These are phyloP conservation scores for Sporobolus alterniflorus DNA, from an alignment of 202 grass and related monocot genomes.

Conservation along the genomic window DNA sequence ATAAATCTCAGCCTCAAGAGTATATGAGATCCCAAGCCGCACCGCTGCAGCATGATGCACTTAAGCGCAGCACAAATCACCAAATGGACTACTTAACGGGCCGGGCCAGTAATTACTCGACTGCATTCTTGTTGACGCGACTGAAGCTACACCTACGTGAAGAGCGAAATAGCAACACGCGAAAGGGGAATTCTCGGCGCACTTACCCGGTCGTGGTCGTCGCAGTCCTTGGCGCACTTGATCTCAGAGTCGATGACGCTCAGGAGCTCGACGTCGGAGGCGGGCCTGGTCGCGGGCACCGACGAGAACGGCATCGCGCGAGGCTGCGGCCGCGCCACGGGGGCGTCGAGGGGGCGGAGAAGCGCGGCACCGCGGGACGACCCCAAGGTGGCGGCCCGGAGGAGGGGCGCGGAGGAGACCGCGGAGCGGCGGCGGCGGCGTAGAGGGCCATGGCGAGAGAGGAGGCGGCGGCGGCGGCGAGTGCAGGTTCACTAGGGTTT, in stretches of 20 bases:
- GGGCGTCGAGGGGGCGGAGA: constrained; percentile 34
- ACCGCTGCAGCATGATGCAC: background rate
- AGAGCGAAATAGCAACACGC: background rate
- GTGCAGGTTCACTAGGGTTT: constrained; percentile 44
- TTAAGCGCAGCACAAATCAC: background rate
- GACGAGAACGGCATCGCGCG: constrained; percentile 60
- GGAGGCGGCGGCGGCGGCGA: constrained; percentile 21
- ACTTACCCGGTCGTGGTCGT: constrained; percentile 71
- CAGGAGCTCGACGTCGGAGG: constrained; percentile 59
- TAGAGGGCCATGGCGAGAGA: constrained; percentile 40
- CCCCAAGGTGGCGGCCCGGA: constrained; percentile 18
- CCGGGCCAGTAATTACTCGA: background rate
- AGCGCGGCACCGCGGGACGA: background rate
- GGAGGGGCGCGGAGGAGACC: constrained; percentile 1
- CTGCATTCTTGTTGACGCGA: background rate
- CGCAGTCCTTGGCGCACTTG: constrained; percentile 84
- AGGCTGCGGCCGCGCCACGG: constrained; percentile 6
- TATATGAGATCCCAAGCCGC: background rate
- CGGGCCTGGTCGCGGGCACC: constrained; percentile 36
- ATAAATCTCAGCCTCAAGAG: background rate
- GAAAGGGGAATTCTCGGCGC: background rate
- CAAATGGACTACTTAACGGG: background rate
- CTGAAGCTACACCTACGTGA: background rate
- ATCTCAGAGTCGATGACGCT: constrained; percentile 77
- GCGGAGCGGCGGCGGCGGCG: constrained; percentile 42